phyloP scores from a whole-genome alignment of 441 rosid species.

The Arabidopsis lyrata region DNA sequence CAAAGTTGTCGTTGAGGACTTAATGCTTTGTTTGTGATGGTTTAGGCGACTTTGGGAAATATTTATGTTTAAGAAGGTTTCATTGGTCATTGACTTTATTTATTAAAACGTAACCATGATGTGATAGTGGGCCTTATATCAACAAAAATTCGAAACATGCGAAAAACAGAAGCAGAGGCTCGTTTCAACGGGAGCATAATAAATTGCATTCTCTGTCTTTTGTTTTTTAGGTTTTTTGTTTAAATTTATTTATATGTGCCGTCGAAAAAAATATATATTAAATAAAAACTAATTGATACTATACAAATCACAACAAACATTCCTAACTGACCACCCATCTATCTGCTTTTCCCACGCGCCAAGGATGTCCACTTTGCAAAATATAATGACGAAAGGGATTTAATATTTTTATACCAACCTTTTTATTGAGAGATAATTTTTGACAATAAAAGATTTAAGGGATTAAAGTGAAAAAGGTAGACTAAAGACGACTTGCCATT shows the following conservation, averaged over 20 bases:
- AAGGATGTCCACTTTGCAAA: neutral
- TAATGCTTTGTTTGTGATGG: too few species aligned
- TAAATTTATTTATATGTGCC: neutral
- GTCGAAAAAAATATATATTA: constrained; percentile 2
- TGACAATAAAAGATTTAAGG: neutral
- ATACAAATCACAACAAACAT: constrained; percentile 32
- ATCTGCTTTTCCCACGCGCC: constrained; percentile 35
- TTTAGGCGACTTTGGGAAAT: too few species aligned
- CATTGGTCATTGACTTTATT: neutral
- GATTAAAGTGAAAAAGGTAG: neutral
- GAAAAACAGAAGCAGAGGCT: constrained; percentile 19
- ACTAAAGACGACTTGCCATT: neutral
- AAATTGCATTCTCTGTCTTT: neutral
- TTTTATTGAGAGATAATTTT: neutral
- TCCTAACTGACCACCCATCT: constrained; percentile 15
- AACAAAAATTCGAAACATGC: neutral
- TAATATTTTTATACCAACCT: neutral
- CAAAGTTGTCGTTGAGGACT: neutral
- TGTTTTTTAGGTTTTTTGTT: neutral
- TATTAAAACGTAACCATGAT: constrained; percentile 6
- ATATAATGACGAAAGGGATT: neutral
- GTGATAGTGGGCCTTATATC: constrained; percentile 32
- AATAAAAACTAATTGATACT: neutral
- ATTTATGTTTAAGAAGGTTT: neutral
- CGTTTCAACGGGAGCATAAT: constrained; percentile 4